phyloP scores from a whole-genome alignment of 768 basidiomycete species.

The Macrocybe gigantea region DNA sequence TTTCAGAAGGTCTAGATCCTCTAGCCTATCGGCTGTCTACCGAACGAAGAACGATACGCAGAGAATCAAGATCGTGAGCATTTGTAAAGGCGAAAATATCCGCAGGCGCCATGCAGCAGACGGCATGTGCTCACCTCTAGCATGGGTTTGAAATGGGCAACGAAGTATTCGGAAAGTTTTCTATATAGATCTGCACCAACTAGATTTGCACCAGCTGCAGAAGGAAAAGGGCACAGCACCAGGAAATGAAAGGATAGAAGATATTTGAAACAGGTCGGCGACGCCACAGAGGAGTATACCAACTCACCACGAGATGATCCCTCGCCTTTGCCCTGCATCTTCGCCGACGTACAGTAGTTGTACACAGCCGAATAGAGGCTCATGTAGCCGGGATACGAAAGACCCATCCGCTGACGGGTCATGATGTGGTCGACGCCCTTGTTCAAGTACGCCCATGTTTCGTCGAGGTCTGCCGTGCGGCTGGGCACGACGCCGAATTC shows the following conservation, averaged over 20 bases:
- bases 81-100: too few relatives aligned
- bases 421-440: constrained; percentile 88
- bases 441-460: constrained; percentile 83
- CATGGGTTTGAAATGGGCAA: constrained; percentile 74
- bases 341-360: constrained; percentile 95
- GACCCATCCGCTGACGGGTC: constrained; percentile 80
- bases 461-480: constrained; percentile 68
- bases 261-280: constrained; percentile 2
- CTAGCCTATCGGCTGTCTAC: constrained; percentile 74
- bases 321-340: constrained; percentile 58
- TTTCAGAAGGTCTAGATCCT: constrained; percentile 86
- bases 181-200: constrained; percentile 98
- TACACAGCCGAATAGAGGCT: constrained; percentile 89
- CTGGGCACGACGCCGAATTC: constrained; percentile 51
- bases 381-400: constrained; percentile 69
- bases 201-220: constrained; percentile 83
- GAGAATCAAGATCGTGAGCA: background rate
- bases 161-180: constrained; percentile 87
- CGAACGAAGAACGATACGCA: constrained; percentile 1
- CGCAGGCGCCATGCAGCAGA: background rate
- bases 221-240: background rate
- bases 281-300: too few relatives aligned
- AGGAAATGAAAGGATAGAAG: constrained; percentile 30
- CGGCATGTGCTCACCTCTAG: constrained; percentile 26
- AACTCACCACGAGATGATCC: too few relatives aligned